These are phyloP conservation scores for Termitomyces sp. DNA, from an alignment of 768 basidiomycete genomes.

Conservation along the genomic window DNA sequence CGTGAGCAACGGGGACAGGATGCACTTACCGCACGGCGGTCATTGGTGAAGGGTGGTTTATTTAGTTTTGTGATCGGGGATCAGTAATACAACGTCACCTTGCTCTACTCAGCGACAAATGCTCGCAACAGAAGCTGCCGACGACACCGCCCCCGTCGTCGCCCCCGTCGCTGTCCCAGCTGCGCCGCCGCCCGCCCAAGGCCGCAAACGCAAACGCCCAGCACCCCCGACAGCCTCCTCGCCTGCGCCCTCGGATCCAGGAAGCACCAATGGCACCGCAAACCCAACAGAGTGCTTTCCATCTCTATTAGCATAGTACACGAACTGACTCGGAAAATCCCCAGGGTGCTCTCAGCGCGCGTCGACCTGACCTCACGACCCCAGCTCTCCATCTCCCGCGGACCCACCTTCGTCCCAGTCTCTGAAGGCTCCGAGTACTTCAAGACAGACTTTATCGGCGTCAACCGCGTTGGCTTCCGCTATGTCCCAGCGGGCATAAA, in stretches of 20 bases:
- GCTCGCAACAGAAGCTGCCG: constrained; percentile 27
- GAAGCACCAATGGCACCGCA: constrained; percentile 25
- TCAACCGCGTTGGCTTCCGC: constrained; percentile 75
- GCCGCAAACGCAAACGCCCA: constrained; percentile 55
- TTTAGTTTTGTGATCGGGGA: background rate
- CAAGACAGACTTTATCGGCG: constrained; percentile 65
- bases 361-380: constrained; percentile 68
- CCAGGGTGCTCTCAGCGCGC: constrained; percentile 54
- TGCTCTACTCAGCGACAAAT: constrained; percentile 13
- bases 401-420: constrained; percentile 62
- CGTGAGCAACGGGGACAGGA: constrained; percentile 10
- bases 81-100: background rate
- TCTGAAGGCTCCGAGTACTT: constrained; percentile 51
- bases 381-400: constrained; percentile 69
- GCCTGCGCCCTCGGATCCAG: constrained; percentile 54
- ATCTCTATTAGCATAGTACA: background rate
- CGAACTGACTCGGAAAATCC: constrained; percentile 5
- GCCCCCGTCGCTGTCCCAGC: constrained; percentile 1
- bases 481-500: constrained; percentile 78
- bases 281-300: constrained; percentile 31
- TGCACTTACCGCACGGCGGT: constrained; percentile 25
- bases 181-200: constrained; percentile 22
- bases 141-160: constrained; percentile 7
- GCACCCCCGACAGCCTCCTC: constrained; percentile 44
- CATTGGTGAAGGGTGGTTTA: constrained; percentile 8